Base-by-base conservation (phyloP, 1,284 basidiomycete genomes). In the Ustilago sp. region DNA sequence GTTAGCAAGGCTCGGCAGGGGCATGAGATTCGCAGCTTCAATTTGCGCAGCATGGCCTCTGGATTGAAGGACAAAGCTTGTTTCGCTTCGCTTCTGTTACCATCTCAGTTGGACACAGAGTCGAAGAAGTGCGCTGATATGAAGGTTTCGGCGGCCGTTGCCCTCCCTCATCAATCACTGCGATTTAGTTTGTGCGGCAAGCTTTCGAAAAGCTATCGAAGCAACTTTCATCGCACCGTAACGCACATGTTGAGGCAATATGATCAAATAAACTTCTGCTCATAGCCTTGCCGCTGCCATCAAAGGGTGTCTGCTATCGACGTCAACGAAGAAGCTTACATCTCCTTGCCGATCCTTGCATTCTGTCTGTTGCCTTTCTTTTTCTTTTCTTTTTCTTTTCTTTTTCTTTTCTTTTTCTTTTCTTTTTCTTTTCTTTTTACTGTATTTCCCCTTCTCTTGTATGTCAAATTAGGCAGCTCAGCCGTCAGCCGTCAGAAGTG, bases 391-490 rank as follows among this genome's bases (percentile, higher is more conserved):
- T 7, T 19, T 45, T 4, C 2, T 19, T 45, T 45, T 19, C n/a
- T 45, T 45, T 45, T 23, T 8, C n/a, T n/a, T 28, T 28, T 28
- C 23, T 28, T 28, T 28, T n/a, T 7, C 6, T 19, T 45, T 45
- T 13, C 4, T n/a, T 7, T 19, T 45, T 4, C 2, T 19, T 45
- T 45, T 19, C n/a, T 45, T 45, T 45, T 23, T 8, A 19, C 19
- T 19, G 19, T 19, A 19, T 19, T 45, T 19, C n/a, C 8, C 8
- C 36, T 38, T 9, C 36, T 38, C 19, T 17, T 8, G n/a, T 19
- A 45, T 45, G 12, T 45, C 48, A 50, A 50, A 32, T 13, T 13
- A 50, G 48, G 48, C 48, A 50, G 31, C 23, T 50, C n/a, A 45
- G 43, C 43, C n/a, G 48, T 50, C 48, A 28, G 23, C 23, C 2